These are phyloP conservation scores for Citrus reticulata DNA, from an alignment of 345 rosid species.

Conservation along the genomic window DNA sequence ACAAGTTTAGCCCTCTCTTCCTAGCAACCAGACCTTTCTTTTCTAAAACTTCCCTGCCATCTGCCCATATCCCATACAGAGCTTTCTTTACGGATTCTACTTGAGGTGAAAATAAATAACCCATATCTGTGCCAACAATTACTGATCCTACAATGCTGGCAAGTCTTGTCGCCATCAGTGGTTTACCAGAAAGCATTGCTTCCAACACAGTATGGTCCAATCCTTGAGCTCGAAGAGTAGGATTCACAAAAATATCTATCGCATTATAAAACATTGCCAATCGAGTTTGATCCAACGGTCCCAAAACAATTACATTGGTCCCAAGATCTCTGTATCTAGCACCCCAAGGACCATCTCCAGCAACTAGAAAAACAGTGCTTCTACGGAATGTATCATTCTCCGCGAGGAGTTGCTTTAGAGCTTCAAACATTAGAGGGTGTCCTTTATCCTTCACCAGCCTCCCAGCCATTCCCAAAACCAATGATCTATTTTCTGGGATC, in stretches of 20 bases:
- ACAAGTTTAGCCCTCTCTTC: conserved; percentile 60
- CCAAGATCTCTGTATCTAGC: conserved; percentile 76
- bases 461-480: conserved; percentile 83
- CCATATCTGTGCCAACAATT: conserved; percentile 48
- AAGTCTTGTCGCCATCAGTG: conserved; percentile 72
- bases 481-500: conserved; percentile 32
- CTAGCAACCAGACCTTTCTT: conserved; percentile 67
- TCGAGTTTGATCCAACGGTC: conserved; percentile 70
- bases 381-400: conserved; percentile 51
- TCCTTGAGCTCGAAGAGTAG: conserved; percentile 90
- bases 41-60: conserved; percentile 51
- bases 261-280: conserved; percentile 81
- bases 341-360: conserved; percentile 97
- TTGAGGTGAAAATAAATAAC: conserved; percentile 72
- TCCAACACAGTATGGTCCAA: conserved; percentile 85
- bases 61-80: conserved; percentile 47
- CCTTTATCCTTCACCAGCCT: conserved; percentile 92
- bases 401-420: conserved; percentile 52
- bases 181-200: conserved; percentile 83
- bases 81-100: conserved; percentile 59
- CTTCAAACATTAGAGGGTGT: conserved; percentile 74
- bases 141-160: conserved; percentile 89
- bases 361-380: conserved; percentile 54
- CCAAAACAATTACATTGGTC: conserved; percentile 56
- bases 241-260: conserved; percentile 79